Evolutionary conservation across 768 basidiomycete species (phyloP), one percentile per base, ranked within the genome.

Genomic region (Calvatia gigantea): DNA sequence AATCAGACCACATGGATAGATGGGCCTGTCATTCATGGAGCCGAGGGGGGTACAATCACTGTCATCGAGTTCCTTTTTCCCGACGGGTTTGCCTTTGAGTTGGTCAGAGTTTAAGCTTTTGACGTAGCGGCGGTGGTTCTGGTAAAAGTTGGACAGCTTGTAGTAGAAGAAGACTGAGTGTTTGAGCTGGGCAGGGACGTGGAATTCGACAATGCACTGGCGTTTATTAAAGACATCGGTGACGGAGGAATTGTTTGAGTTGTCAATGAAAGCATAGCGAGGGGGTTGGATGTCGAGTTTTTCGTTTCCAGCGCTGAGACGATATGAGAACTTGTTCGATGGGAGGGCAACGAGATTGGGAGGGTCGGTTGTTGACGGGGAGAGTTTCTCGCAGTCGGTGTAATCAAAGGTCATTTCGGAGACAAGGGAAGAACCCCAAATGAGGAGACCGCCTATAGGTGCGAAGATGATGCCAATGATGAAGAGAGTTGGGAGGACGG

Each of bases 41-140:
- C 79, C 89, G 44, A 96, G 77, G 2, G 97, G 97, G 68, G 92
- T 89, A 80, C 97, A 99, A 65, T 95, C 86, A 29, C 91, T 83
- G 44, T 75, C 71, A 35, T 84, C 70, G n/a, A 94, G 75, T 51
- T 74, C 67, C 21, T 53, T 64, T 14, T 69, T 49, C 46, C 73
- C 78, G 39, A 84, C 82, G 48, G 68, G 69, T 31, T 87, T 75
- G 42, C 97, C 97, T 67, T 84, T 83, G 52, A 99, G 80, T 69
- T 99, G 97, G 61, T 87, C 77, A 11, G 87, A 78, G 66, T 94
- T 83, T 39, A 91, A 73, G 67, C 91, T 94, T 76, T 94, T 89
- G 53, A 98, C 97, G 66, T 98, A 99, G 66, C 97, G 84, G 31
- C 97, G 87, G 69, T 99, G 97, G 70, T 99, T 99, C 79, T 99